Base-by-base conservation (phyloP, 306 rosid species). In the Abrus pulchellus region DNA sequence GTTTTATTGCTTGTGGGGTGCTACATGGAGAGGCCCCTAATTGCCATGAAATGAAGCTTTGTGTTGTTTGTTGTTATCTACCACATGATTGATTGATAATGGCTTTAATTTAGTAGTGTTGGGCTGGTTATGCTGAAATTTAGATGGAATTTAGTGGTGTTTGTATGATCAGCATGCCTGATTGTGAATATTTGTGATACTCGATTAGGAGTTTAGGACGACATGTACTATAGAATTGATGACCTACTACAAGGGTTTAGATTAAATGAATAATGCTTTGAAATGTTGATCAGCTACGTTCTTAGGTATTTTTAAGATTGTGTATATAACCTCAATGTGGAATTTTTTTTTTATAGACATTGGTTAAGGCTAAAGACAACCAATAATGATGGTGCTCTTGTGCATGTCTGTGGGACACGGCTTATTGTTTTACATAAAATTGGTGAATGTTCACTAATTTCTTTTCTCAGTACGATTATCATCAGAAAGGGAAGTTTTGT, bases 101-200 rank as follows among this genome's bases (percentile, higher is more conserved):
- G 81, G 80, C 64, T 20, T 77, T 54, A 47, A 54, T 62, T 61
- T 44, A 12, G 77, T 86, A 63, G 13, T 83, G 52, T 54, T 78
- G 53, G 52, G 55, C 6, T 80, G 80, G 56, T 79, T 84, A 52
- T 59, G 86, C 67, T 82, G 76, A 76, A 64, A 72, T 80, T 86
- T 82, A 47, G 60, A 13, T 71, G 74, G 44, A 67, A 34, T 66
- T 75, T 56, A 0, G 56, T 74, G 69, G 36, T 84, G 43, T 40
- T 68, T 77, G 74, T 29, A 30, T 83, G 40, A 65, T 61, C 30
- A 70, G 62, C 73, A 73, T 80, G 77, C 76, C 56, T 75, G 72
- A 34, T 79, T 57, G 1, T 81, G 63, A 32, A 34, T 79, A 7
- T 83, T 71, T 64, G 55, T 29, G 41, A 34, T 60, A 67, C 41